These are phyloP conservation scores for Nicotiana sylvestris DNA, from an alignment of 257 asterid genomes.

Conservation along the genomic window DNA sequence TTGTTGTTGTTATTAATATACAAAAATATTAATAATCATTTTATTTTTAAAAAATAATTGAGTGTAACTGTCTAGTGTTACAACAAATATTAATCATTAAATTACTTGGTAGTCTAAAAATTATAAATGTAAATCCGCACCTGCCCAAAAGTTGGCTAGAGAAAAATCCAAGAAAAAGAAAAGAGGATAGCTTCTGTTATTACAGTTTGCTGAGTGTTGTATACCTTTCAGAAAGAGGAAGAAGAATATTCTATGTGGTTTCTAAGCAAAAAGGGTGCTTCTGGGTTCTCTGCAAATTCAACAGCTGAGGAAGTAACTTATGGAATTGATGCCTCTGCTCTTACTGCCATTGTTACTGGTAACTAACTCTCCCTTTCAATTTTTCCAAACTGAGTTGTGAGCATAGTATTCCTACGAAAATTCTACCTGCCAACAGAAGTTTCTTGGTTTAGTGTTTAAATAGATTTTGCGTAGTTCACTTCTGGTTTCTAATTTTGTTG, in stretches of 20 bases:
- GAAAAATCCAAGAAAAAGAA: neutral
- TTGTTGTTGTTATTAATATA: too few relatives aligned
- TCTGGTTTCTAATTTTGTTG: neutral
- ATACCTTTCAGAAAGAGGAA: neutral
- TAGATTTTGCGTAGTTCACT: neutral
- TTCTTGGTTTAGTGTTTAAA: neutral
- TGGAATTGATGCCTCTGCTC: neutral
- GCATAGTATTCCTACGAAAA: neutral
- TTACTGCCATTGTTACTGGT: conserved; percentile 13
- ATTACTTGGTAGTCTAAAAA: too few relatives aligned
- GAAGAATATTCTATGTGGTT: neutral
- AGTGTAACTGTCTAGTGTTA: neutral
- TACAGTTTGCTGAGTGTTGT: neutral
- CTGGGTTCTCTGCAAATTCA: neutral
- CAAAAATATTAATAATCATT: too few relatives aligned
- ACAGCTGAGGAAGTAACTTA: conserved; percentile 9
- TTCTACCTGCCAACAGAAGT: neutral
- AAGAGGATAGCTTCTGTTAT: neutral
- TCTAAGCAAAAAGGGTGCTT: neutral
- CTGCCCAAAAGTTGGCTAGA: neutral
- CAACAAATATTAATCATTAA: too few relatives aligned
- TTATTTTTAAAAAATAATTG: too few relatives aligned
- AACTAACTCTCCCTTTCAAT: neutral
- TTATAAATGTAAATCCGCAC: too few relatives aligned
- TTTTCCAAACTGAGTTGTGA: neutral